These are phyloP conservation scores for Coleophoma eucalyptorum DNA, from an alignment of 2,329 filamentous ascomycete genomes.

Conservation along the genomic window DNA sequence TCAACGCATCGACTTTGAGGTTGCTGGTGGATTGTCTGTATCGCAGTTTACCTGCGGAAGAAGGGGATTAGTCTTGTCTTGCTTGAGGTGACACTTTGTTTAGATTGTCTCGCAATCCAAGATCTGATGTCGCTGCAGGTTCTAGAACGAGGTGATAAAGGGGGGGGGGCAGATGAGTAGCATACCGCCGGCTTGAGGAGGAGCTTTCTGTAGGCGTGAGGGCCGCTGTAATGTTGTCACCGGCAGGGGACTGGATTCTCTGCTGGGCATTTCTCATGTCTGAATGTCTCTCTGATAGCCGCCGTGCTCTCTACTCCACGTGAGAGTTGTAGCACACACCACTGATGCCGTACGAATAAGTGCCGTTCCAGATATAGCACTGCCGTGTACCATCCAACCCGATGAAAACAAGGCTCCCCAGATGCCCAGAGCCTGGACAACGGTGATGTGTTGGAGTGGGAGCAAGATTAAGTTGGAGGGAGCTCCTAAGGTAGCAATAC, in stretches of 20 bases:
- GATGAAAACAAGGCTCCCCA: too few species aligned
- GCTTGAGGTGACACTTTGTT: background rate
- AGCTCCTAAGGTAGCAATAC: too few species aligned
- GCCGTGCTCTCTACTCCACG: too few species aligned
- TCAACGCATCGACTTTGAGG: slow-evolving; percentile 11
- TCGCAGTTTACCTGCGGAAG: background rate
- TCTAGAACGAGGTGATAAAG: background rate
- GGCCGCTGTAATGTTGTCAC: background rate
- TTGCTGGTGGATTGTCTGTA: background rate
- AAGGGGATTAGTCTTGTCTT: too few species aligned
- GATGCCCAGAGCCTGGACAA: too few species aligned
- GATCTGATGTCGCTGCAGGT: background rate
- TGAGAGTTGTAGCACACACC: too few species aligned
- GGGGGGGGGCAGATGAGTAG: background rate
- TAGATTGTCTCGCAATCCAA: background rate
- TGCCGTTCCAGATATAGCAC: too few species aligned
- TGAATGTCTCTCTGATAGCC: background rate
- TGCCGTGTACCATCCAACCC: too few species aligned
- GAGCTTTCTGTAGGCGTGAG: background rate
- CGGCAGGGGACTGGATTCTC: slow-evolving; percentile 1
- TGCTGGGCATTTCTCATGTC: slow-evolving; percentile 1
- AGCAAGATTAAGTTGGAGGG: too few species aligned
- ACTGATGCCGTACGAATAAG: too few species aligned
- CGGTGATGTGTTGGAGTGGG: too few species aligned
- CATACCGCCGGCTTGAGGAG: background rate